Conservation (phyloP, 306 rosid genomes). For the Begonia fuchsioides region DNA sequence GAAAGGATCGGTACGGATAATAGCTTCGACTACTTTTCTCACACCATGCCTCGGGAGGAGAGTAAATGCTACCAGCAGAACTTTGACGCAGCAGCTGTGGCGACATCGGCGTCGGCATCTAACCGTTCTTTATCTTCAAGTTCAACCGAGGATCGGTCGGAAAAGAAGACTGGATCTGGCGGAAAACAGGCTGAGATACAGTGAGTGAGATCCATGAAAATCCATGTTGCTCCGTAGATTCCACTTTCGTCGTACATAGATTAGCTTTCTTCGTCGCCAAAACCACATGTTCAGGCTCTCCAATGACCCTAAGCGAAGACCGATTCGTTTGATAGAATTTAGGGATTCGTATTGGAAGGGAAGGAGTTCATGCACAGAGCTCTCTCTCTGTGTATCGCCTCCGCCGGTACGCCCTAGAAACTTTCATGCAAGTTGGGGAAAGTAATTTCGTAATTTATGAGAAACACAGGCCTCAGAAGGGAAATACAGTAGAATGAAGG, state of each 20-base stretch:
- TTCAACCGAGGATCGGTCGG: conserved; percentile 80
- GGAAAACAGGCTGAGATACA: conserved; percentile 50
- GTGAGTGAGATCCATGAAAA: conserved; percentile 51
- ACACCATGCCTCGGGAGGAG: neutral
- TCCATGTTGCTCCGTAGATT: conserved; percentile 4
- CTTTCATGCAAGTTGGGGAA: conserved; percentile 19
- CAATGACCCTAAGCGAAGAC: neutral
- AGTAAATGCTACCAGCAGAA: conserved; percentile 2
- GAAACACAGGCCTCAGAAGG: conserved; percentile 4
- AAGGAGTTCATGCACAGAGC: neutral
- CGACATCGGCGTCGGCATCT: conserved; percentile 25
- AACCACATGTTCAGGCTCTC: neutral
- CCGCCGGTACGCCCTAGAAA: neutral
- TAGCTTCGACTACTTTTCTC: conserved; percentile 14
- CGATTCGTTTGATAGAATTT: neutral
- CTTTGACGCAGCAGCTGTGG: conserved; percentile 15
- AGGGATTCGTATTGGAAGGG: neutral
- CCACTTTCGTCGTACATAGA: conserved; percentile 13
- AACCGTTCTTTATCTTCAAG: conserved; percentile 65
- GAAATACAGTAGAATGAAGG: conserved; percentile 9
- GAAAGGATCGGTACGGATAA: conserved; percentile 23
- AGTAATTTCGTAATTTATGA: conserved; percentile 28
- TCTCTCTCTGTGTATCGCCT: neutral
- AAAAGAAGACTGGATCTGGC: conserved; percentile 50
- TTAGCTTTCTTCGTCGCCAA: conserved; percentile 10